These are phyloP conservation scores for Ceratocystis variospora DNA, from an alignment of 2,329 filamentous ascomycete species.

Conservation along the genomic window DNA sequence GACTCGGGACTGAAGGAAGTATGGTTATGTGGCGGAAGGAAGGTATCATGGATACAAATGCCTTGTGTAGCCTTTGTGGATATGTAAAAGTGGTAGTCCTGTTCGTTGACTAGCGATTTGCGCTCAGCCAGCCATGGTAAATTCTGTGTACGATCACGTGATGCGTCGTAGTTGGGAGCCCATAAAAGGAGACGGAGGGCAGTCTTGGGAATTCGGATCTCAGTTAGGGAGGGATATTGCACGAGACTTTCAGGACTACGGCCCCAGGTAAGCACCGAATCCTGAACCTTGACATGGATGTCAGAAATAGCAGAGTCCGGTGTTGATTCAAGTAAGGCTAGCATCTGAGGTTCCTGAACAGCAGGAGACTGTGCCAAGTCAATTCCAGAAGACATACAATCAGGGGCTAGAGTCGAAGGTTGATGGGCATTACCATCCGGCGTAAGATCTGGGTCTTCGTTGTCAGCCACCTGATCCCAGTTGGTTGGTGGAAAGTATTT, in stretches of 20 bases:
- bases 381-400: not conserved
- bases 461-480: conserved; percentile 20
- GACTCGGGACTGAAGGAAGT: conserved; percentile 43
- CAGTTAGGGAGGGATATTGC: conserved; percentile 46
- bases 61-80: conserved; percentile 65
- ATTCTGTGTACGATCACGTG: conserved; percentile 38
- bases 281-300: conserved; percentile 51
- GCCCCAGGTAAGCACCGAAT: conserved; percentile 63
- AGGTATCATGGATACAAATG: conserved; percentile 62
- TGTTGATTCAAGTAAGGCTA: conserved; percentile 41
- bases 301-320: conserved; percentile 49
- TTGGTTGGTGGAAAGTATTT: conserved; percentile 40
- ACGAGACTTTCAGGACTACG: conserved; percentile 55
- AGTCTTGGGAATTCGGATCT: conserved; percentile 65
- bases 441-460: not conserved
- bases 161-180: conserved; percentile 51
- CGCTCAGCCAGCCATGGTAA: conserved; percentile 27
- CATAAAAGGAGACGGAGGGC: conserved; percentile 68
- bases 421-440: not conserved
- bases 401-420: not conserved
- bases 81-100: conserved; percentile 56
- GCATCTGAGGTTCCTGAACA: not conserved
- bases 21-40: conserved; percentile 43
- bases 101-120: conserved; percentile 29
- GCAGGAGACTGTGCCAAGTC: not conserved